Evolutionary conservation across 179 eudicot genomes (phyloP).

Genomic region (Camellia oleifera): DNA sequence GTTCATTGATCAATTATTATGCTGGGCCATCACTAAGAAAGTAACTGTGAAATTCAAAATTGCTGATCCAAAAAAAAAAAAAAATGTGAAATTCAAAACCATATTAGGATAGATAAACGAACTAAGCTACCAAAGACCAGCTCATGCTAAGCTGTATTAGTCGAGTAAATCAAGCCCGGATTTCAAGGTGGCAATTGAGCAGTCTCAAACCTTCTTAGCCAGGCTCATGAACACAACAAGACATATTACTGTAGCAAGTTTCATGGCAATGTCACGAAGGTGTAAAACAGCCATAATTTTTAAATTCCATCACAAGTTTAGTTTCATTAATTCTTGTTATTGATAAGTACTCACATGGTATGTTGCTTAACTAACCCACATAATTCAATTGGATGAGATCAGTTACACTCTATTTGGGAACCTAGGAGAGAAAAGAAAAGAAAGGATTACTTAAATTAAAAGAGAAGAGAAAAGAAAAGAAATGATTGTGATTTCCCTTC

Average conservation of each 20-base stretch:
- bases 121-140: not conserved
- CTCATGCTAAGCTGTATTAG: not conserved
- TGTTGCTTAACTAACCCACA: not conserved
- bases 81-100: not conserved
- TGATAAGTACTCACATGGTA: not conserved
- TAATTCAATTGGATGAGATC: not conserved
- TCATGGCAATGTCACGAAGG: not conserved
- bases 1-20: not conserved
- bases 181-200: not conserved
- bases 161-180: not conserved
- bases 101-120: not conserved
- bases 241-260: not conserved
- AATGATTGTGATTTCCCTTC: too few species aligned
- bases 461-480: too few species aligned
- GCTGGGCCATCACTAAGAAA: not conserved
- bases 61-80: too few species aligned
- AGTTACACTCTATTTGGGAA: not conserved
- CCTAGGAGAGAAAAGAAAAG: too few species aligned
- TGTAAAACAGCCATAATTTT: not conserved
- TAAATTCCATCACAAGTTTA: not conserved
- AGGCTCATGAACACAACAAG: constrained; percentile 1
- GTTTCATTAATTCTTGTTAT: not conserved
- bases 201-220: not conserved
- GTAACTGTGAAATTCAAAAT: not conserved
- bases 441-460: too few species aligned